Percentiles rank a stretch among this genome's conserved stretches.
phyloP scores from a whole-genome alignment of 2,329 filamentous ascomycete genomes.

The Trichophyton mentagrophytes region DNA sequence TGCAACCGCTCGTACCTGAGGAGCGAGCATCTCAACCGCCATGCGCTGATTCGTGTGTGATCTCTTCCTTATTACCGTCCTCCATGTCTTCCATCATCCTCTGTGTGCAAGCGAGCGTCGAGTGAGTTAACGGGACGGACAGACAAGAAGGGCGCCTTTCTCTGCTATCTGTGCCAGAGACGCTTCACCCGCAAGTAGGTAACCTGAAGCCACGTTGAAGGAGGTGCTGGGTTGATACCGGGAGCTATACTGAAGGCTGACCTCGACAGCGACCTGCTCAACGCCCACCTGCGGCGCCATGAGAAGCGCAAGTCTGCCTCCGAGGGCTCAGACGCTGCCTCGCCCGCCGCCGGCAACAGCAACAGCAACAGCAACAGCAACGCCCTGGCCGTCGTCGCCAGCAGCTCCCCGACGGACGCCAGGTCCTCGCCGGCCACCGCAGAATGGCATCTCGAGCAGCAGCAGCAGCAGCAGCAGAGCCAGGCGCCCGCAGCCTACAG shows the following conservation, averaged over 20 bases:
- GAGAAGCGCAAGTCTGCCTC: conserved; percentile 13
- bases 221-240: no score
- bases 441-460: conserved; percentile 3
- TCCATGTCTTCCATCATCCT: neutral
- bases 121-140: neutral
- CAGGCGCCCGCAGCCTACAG: neutral
- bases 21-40: conserved; percentile 16
- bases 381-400: neutral
- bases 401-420: neutral
- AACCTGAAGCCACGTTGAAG: no score
- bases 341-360: neutral
- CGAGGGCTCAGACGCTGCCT: neutral
- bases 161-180: conserved; percentile 15
- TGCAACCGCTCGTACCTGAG: conserved; percentile 16
- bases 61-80: neutral
- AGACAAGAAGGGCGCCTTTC: conserved; percentile 15
- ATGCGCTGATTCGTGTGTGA: conserved; percentile 15
- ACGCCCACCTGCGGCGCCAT: conserved; percentile 16
- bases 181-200: conserved; percentile 16
- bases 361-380: no score
- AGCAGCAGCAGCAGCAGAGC: neutral
- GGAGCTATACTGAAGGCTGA: no score
- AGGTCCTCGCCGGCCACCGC: neutral
- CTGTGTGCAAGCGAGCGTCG: neutral
- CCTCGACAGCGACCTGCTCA: conserved; percentile 14